Evolutionary conservation across 2,329 filamentous ascomycete genomes (phyloP).

Genomic region (Intubia oerlemansii): DNA sequence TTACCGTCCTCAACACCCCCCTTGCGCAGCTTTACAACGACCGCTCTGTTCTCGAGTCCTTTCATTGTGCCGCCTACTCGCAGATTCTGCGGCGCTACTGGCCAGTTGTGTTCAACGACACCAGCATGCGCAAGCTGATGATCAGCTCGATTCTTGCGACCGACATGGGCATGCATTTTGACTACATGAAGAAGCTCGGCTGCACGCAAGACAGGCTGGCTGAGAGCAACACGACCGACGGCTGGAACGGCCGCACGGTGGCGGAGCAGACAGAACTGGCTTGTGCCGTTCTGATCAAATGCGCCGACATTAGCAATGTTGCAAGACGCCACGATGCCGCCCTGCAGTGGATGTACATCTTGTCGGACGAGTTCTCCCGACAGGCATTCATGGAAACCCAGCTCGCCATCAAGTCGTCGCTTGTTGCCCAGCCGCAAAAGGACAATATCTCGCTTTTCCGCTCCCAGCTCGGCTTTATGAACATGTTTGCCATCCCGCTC

Average conservation of each 20-base stretch:
- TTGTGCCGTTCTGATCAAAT: slow-evolving; percentile 92
- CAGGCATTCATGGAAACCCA: slow-evolving; percentile 84
- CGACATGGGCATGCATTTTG: slow-evolving; percentile 92
- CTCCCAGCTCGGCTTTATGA: slow-evolving; percentile 91
- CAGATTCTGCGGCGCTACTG: slow-evolving; percentile 87
- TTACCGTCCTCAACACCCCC: slow-evolving; percentile 78
- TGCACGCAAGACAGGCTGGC: slow-evolving; percentile 60
- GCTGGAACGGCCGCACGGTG: slow-evolving; percentile 55
- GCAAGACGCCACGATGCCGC: slow-evolving; percentile 69
- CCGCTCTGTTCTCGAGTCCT: slow-evolving; percentile 86
- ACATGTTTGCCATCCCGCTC: slow-evolving; percentile 77
- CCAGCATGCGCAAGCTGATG: slow-evolving; percentile 69
- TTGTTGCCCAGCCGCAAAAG: slow-evolving; percentile 68
- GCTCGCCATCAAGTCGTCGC: slow-evolving; percentile 66
- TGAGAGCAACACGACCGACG: slow-evolving; percentile 41
- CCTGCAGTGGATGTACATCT: slow-evolving; percentile 70
- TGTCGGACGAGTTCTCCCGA: slow-evolving; percentile 89
- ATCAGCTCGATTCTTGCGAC: slow-evolving; percentile 96
- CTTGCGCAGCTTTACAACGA: slow-evolving; percentile 94
- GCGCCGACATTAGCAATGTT: slow-evolving; percentile 96
- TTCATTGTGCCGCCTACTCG: slow-evolving; percentile 91
- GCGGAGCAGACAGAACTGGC: slow-evolving; percentile 43
- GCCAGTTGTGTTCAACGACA: slow-evolving; percentile 61
- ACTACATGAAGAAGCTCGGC: slow-evolving; percentile 82
- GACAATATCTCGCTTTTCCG: slow-evolving; percentile 66